A percentile compares a stretch with the other conserved stretches of the same genome.
Evolutionary conservation across 2,329 filamentous ascomycete genomes (phyloP).

Genomic region (Aureobasidium sp.): DNA sequence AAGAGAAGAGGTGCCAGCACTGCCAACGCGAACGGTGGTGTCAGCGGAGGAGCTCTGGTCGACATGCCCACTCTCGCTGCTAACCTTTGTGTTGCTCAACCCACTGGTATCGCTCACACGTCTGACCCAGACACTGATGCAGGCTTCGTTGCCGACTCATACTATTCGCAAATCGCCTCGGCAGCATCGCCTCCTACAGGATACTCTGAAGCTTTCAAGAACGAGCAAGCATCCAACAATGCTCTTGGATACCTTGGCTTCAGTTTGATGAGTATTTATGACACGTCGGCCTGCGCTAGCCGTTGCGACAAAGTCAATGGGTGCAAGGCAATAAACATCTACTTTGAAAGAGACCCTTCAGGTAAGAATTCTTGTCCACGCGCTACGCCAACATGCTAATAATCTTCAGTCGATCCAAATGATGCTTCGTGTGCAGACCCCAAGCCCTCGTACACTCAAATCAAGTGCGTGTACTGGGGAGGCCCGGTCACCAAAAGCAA

Average conservation of each 20-base stretch:
- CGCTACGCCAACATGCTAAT: not conserved
- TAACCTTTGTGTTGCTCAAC: not conserved
- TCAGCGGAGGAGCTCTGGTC: not conserved
- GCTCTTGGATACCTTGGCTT: constrained; percentile 15
- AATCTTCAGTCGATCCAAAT: constrained; percentile 6
- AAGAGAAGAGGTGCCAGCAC: not conserved
- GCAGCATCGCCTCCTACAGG: not conserved
- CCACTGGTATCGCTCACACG: not conserved
- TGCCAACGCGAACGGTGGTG: not conserved
- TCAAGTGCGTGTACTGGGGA: constrained; percentile 28
- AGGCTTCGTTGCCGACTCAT: not conserved
- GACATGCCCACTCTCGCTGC: not conserved
- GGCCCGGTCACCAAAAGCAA: constrained; percentile 20
- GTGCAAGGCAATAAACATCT: constrained; percentile 14
- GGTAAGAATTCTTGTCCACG: not conserved
- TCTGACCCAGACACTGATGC: not conserved
- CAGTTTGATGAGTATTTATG: constrained; percentile 2
- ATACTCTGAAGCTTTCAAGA: constrained; percentile 15
- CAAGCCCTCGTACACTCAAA: not conserved
- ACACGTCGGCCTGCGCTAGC: not conserved
- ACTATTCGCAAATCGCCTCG: not conserved
- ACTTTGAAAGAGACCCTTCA: constrained; percentile 16
- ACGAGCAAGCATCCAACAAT: constrained; percentile 14
- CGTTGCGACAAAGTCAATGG: constrained; percentile 7
- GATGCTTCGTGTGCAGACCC: not conserved